Conservation (phyloP, 345 rosid species). For the Kandelia obovata region DNA sequence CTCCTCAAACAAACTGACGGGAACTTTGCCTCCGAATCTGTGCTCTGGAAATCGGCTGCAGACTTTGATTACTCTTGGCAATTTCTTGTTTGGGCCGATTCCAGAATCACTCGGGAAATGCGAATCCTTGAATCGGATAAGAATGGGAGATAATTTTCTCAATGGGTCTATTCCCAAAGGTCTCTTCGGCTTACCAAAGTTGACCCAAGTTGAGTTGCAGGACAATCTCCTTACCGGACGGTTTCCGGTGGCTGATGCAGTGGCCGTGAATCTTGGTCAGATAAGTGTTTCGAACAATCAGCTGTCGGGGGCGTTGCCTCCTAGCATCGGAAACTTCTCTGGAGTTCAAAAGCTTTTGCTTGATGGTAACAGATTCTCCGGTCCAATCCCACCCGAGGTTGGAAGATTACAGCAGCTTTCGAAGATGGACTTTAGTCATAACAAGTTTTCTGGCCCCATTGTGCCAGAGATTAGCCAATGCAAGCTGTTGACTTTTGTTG, state of each 20-base stretch:
- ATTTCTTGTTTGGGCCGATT: constrained; percentile 74
- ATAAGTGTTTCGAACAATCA: constrained; percentile 72
- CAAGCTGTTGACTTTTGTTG: constrained; percentile 73
- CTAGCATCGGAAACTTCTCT: constrained; percentile 65
- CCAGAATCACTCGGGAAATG: constrained; percentile 74
- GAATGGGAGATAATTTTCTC: constrained; percentile 82
- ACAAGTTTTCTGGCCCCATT: constrained; percentile 59
- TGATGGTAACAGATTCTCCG: constrained; percentile 76
- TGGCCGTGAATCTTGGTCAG: constrained; percentile 62
- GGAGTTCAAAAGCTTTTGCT: constrained; percentile 85
- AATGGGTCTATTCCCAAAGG: constrained; percentile 87
- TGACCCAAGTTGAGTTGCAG: constrained; percentile 78
- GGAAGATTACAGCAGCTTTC: constrained; percentile 80
- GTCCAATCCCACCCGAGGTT: constrained; percentile 66
- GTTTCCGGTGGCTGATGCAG: constrained; percentile 47
- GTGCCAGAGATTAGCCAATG: constrained; percentile 72
- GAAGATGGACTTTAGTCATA: constrained; percentile 73
- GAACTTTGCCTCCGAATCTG: constrained; percentile 62
- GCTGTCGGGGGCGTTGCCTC: constrained; percentile 70
- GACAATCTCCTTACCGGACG: constrained; percentile 62
- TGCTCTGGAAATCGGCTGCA: constrained; percentile 64
- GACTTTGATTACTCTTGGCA: constrained; percentile 66
- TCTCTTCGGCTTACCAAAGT: constrained; percentile 60
- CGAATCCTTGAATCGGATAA: constrained; percentile 62
- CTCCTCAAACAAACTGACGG: constrained; percentile 79